Evolutionary conservation across 1,284 basidiomycete species (phyloP).

Genomic region (Marasmius fiardii): DNA sequence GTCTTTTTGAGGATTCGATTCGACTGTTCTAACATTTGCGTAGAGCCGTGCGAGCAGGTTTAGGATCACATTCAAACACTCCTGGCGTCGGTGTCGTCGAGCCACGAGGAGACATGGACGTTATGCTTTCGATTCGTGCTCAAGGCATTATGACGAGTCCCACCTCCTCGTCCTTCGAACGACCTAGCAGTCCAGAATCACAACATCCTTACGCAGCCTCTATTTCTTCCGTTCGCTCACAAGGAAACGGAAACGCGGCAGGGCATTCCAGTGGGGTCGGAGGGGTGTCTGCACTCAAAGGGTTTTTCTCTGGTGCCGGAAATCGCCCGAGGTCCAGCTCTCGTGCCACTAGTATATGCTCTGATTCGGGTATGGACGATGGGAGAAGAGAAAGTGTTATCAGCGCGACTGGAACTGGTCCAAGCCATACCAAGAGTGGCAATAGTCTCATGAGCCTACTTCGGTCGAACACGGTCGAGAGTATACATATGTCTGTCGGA

Average conservation of each 20-base stretch:
- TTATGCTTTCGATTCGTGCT: conserved; percentile 74
- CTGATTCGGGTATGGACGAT: conserved; percentile 24
- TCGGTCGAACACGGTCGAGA: conserved; percentile 34
- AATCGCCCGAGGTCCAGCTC: conserved; percentile 57
- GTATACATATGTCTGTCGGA: conserved; percentile 9
- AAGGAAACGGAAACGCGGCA: conserved; percentile 30
- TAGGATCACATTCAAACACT: conserved; percentile 45
- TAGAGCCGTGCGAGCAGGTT: conserved; percentile 64
- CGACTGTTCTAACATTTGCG: conserved; percentile 3
- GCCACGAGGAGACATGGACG: conserved; percentile 74
- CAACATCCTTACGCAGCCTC: conserved; percentile 10
- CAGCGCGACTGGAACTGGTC: conserved; percentile 24
- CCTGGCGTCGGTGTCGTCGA: conserved; percentile 39
- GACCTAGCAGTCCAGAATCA: conserved; percentile 14
- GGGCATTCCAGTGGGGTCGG: conserved; percentile 19
- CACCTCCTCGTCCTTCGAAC: conserved; percentile 15
- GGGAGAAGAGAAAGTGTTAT: conserved; percentile 40
- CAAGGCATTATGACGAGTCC: conserved; percentile 44
- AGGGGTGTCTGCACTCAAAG: conserved; percentile 50
- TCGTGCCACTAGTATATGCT: conserved; percentile 44
- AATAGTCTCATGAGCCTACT: conserved; percentile 52
- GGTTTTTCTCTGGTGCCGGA: conserved; percentile 39
- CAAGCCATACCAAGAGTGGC: conserved; percentile 34
- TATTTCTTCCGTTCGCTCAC: conserved; percentile 29
- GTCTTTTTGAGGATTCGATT: conserved; percentile 17